Evolutionary conservation across 2,329 filamentous ascomycete species (phyloP).

Genomic region (Colletotrichum sp.): DNA sequence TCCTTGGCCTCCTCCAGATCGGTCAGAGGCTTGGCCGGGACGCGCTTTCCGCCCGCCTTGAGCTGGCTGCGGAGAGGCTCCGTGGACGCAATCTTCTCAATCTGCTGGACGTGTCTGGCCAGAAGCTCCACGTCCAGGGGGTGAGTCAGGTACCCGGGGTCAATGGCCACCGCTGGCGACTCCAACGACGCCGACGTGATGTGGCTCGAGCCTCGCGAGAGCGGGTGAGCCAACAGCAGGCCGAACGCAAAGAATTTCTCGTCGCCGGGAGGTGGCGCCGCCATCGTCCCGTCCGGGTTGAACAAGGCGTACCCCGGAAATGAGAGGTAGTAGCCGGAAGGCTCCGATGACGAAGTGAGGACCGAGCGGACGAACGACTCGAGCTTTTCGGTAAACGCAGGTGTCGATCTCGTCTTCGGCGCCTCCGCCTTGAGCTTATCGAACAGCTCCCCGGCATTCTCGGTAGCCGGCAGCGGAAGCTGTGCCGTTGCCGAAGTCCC

Average conservation of each 20-base stretch:
- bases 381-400: constrained; percentile 5
- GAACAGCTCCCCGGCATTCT: constrained; percentile 35
- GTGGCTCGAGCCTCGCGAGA: constrained; percentile 65
- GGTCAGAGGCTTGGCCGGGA: constrained; percentile 25
- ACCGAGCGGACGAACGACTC: constrained; percentile 17
- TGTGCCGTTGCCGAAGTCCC: constrained; percentile 24
- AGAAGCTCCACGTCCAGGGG: constrained; percentile 63
- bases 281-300: constrained; percentile 15
- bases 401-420: constrained; percentile 4
- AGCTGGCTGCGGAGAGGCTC: constrained; percentile 47
- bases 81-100: constrained; percentile 41
- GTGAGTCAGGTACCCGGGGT: constrained; percentile 61
- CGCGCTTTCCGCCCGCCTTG: constrained; percentile 36
- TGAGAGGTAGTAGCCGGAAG: constrained; percentile 21
- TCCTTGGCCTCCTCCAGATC: constrained; percentile 39
- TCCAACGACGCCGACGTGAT: constrained; percentile 47
- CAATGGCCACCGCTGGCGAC: constrained; percentile 36
- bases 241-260: constrained; percentile 58
- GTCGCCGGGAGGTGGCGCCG: constrained; percentile 14
- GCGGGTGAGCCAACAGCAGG: constrained; percentile 65
- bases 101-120: constrained; percentile 45
- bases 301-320: constrained; percentile 22
- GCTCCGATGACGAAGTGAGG: constrained; percentile 15
- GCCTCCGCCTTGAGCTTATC: neutral
- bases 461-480: constrained; percentile 24